Base-by-base conservation (phyloP, 2,329 filamentous ascomycete species). In the Trichoderma sp. region DNA sequence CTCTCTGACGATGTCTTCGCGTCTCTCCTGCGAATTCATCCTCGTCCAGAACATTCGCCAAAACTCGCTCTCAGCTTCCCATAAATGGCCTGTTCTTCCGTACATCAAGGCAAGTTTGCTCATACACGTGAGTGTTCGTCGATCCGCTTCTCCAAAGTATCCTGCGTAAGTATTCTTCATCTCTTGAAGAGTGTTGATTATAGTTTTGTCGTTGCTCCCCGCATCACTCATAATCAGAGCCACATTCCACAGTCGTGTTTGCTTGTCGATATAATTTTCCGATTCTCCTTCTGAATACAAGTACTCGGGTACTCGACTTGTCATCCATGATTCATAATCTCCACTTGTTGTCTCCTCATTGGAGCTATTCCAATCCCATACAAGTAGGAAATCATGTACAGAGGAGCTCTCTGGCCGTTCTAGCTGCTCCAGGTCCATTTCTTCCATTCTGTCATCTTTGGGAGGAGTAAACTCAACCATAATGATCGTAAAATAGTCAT, bases 51-150 rank as follows among this genome's bases (percentile, higher is more conserved):
- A 47, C 56, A 69, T 51, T 28, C 39, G 36, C 66, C 53, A 69
- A 34, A 60, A 69, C n/a, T 60, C 57, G 14, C 21, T 47, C 11
- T 69, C 66, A 5, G 66, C 66, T 32, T 69, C 67, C 58, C 58
- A 61, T 34, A 39, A n/a, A 24, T 24, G 28, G 6, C 53, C 53
- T 3, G 30, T 47, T 28, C 58, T 62, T 7, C 58, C 53, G 3
- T 61, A 61, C 14, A 30, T n/a, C 36, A 70, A 15, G 2, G 67
- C 57, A 2, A 70, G 57, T 26, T 62, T 70, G 18, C 30, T 43
- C 30, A 61, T 70, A 24, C 67, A 51, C 15, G 8, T 26, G 8
- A 70, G 39, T 9, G 26, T 51, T n/a, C 39, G 56, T 24, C 11
- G 28, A 8, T 70, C 39, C 8, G 26, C 14, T 34, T 61, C 39